These are phyloP conservation scores for Gastrodia elata DNA, from an alignment of 106 monocot species.

Conservation along the genomic window DNA sequence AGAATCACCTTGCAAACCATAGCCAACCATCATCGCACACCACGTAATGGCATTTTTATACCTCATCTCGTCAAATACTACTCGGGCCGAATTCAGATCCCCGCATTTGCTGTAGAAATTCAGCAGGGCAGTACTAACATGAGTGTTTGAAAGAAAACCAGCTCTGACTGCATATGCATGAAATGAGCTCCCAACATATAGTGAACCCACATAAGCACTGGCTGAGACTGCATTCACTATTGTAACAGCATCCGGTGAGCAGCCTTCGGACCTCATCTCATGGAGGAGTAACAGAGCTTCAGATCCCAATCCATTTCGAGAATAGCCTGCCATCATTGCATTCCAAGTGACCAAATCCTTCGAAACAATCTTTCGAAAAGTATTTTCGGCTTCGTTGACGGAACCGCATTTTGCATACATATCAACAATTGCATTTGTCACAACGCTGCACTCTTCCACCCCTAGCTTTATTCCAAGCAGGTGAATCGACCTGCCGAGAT, in stretches of 20 bases:
- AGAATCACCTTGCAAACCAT: conserved; percentile 55
- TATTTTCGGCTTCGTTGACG: conserved; percentile 20
- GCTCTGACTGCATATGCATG: conserved; percentile 34
- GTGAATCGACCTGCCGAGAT: conserved; percentile 32
- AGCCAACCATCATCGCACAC: conserved; percentile 56
- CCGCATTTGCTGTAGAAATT: conserved; percentile 57
- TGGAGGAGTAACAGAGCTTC: conserved; percentile 42
- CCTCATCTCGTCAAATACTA: conserved; percentile 36
- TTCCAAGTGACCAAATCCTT: conserved; percentile 53
- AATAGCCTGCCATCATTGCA: conserved; percentile 45
- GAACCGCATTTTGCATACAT: conserved; percentile 49
- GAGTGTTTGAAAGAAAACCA: conserved; percentile 30
- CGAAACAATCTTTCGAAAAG: conserved; percentile 28
- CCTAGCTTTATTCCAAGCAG: conserved; percentile 31
- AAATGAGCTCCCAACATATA: conserved; percentile 19
- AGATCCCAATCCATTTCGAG: conserved; percentile 25
- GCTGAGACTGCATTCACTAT: conserved; percentile 44
- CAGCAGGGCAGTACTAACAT: conserved; percentile 43
- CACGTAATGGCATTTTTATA: conserved; percentile 38
- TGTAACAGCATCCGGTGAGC: conserved; percentile 40
- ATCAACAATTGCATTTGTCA: conserved; percentile 42
- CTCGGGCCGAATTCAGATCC: conserved; percentile 21
- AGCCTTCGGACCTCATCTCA: conserved; percentile 25
- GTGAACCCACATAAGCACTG: conserved; percentile 30
- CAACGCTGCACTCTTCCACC: conserved; percentile 15